phyloP scores from a whole-genome alignment of 805 yeast genomes.

The Schwanniomyces occidentalis region DNA sequence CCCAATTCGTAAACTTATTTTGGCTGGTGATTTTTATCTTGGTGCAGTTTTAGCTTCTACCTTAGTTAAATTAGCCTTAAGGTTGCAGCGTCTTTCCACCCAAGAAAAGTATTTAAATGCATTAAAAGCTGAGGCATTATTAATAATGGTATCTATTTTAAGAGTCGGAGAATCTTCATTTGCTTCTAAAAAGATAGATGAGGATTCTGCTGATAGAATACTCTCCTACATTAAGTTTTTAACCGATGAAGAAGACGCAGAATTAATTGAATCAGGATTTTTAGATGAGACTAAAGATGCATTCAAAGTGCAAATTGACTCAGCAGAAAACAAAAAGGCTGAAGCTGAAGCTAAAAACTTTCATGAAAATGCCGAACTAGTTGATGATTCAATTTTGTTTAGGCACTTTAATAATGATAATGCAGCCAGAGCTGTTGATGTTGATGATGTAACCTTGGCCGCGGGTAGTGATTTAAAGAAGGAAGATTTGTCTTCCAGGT shows the following conservation, averaged over 20 bases:
- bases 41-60: slow-evolving; percentile 87
- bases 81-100: slow-evolving; percentile 60
- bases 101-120: slow-evolving; percentile 70
- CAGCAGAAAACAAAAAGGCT: slow-evolving; percentile 58
- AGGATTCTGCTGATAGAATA: slow-evolving; percentile 94
- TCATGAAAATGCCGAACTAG: slow-evolving; percentile 66
- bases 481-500: slow-evolving; percentile 70
- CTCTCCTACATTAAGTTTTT: slow-evolving; percentile 82
- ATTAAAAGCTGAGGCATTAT: slow-evolving; percentile 89
- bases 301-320: slow-evolving; percentile 66
- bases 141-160: slow-evolving; percentile 86
- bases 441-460: slow-evolving; percentile 62
- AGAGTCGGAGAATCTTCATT: slow-evolving; percentile 79
- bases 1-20: slow-evolving; percentile 76
- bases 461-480: slow-evolving; percentile 46
- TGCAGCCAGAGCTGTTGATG: slow-evolving; percentile 23
- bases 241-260: slow-evolving; percentile 59
- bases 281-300: slow-evolving; percentile 87
- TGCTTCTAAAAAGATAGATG: slow-evolving; percentile 80
- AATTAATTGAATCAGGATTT: slow-evolving; percentile 65
- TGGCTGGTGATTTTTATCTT: slow-evolving; percentile 88
- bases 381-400: slow-evolving; percentile 76
- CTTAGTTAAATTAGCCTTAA: slow-evolving; percentile 80
- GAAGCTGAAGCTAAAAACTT: slow-evolving; percentile 56
- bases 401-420: slow-evolving; percentile 67